Conservation (phyloP, 306 rosid species). For the Rosa lucieae region DNA sequence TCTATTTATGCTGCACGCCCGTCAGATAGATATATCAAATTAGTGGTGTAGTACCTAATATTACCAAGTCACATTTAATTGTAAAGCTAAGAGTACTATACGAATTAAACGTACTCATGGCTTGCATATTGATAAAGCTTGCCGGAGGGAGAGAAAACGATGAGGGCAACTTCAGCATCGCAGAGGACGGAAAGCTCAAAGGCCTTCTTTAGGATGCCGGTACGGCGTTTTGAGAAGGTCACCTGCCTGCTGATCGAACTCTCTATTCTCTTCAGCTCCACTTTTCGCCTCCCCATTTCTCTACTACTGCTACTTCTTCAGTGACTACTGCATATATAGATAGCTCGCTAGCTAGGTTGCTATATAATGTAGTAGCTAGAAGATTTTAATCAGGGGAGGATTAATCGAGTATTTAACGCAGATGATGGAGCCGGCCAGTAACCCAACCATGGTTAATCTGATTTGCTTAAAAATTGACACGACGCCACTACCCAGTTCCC, state of each 20-base stretch:
- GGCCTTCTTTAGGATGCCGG: constrained; percentile 56
- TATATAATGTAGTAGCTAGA: neutral
- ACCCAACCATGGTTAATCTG: constrained; percentile 1
- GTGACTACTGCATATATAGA: neutral
- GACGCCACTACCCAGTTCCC: neutral
- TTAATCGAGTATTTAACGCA: neutral
- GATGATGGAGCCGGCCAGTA: neutral
- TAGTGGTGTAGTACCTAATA: neutral
- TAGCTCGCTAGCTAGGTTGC: neutral
- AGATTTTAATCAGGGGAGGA: neutral
- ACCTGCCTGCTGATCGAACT: constrained; percentile 49
- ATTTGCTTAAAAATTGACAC: constrained; percentile 1
- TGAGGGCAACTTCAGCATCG: constrained; percentile 54
- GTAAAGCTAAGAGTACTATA: neutral
- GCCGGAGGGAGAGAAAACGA: constrained; percentile 53
- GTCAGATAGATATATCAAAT: neutral
- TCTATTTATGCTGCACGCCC: constrained; percentile 42
- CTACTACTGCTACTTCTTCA: neutral
- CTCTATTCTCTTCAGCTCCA: constrained; percentile 57
- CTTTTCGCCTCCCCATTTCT: constrained; percentile 57
- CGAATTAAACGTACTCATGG: constrained; percentile 36
- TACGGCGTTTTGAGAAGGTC: constrained; percentile 53
- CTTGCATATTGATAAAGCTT: constrained; percentile 43
- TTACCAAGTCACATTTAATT: neutral
- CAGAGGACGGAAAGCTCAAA: constrained; percentile 53